These are phyloP conservation scores for Boletus subcaerulescens DNA, from an alignment of 768 basidiomycete species.

Conservation along the genomic window DNA sequence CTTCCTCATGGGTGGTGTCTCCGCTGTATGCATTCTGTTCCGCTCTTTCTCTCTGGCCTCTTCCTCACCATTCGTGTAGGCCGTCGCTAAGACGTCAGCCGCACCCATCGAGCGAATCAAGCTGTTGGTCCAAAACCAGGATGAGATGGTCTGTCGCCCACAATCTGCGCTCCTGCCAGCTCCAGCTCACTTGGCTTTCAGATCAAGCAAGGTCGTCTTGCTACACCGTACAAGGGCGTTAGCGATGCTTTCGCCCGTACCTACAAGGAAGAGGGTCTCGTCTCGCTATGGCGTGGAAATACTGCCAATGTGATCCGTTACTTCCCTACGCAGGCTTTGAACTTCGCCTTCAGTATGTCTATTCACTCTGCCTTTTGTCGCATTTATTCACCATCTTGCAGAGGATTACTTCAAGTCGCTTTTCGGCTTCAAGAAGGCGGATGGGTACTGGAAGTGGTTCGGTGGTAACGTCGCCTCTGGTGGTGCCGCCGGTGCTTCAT, in stretches of 20 bases:
- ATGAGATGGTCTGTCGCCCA: constrained; percentile 84
- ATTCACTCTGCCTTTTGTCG: background rate
- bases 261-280: constrained; percentile 91
- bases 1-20: constrained; percentile 96
- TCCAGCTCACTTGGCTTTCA: constrained; percentile 30
- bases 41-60: background rate
- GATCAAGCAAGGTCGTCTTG: constrained; percentile 99
- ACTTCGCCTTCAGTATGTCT: constrained; percentile 98
- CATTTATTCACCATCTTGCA: constrained; percentile 11
- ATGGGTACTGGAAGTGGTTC: constrained; percentile 99
- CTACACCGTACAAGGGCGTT: constrained; percentile 95
- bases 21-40: constrained; percentile 58
- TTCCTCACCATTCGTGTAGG: constrained; percentile 47
- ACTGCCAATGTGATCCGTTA: constrained; percentile 99
- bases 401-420: constrained; percentile 99
- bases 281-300: constrained; percentile 98
- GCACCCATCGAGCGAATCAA: constrained; percentile 99
- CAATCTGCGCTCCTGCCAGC: background rate
- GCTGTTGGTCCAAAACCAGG: constrained; percentile 97
- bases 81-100: constrained; percentile 97
- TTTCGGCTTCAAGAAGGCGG: constrained; percentile 97
- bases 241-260: constrained; percentile 89
- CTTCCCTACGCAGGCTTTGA: constrained; percentile 99
- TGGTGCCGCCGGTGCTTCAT: constrained; percentile 99
- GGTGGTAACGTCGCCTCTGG: constrained; percentile 97